Evolutionary conservation across 805 yeast species (phyloP), one percentile per base, ranked within the genome.

Genomic region (Candida maltosa): DNA sequence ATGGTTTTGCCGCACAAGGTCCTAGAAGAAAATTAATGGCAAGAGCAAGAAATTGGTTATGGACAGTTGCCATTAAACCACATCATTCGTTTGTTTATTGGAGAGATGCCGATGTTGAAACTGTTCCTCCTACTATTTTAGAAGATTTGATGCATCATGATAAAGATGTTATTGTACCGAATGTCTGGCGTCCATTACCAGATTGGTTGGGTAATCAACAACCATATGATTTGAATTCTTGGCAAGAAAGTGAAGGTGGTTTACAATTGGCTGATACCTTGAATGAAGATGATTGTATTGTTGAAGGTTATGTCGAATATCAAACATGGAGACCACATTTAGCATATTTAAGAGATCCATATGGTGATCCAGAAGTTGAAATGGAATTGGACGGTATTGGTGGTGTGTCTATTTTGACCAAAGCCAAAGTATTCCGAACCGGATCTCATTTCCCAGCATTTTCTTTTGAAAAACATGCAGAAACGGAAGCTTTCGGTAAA

Each of bases 271-370:
- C 96, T 20, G 78, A 78, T 26, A 57, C 68, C 3, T 68, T 91
- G 38, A 91, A 83, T 52, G 97, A 89, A 59, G 96, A 91, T 62
- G 95, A 95, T 1, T 95, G 91, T 37, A 89, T 91, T 39, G 98
- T 91, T 10, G 98, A 91, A 64, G 98, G 98, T 11, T 88, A 88
- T 58, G 94, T 87, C 16, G 98, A 91, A 63, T 93, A 87, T 59
- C 95, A 95, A 28, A 91, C 98, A 2, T 91, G 97, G 97, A 75
- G 98, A 61, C 95, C 96, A 2, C 97, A 91, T 62, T 70, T 91
- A 46, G 97, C 97, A 1, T 91, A 93, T 54, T 72, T 91, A 56
- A 73, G 97, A 48, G 97, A 89, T 52, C 96, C 96, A 2, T 81
- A 85, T 51, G 98, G 97, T 16, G 94, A 88, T 60, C 91, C 94